Conservation (phyloP, 345 rosid species). For the Clarkia xantiana region DNA sequence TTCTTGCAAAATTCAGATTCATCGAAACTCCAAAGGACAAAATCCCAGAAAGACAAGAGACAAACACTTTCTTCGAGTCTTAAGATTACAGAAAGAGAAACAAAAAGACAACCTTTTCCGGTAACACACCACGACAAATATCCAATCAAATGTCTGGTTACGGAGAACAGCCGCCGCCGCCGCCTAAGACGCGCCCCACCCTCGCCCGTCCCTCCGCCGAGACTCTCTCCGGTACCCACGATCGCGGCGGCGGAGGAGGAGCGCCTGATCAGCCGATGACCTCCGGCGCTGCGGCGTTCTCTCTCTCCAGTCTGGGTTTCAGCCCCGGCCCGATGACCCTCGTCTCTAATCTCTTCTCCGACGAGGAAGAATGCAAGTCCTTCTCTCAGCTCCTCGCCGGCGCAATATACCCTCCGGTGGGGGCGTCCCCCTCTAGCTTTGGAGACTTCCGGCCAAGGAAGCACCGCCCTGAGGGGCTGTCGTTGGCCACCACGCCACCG, state of each 20-base stretch:
- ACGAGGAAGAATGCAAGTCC: conserved; percentile 50
- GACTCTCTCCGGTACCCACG: conserved; percentile 18
- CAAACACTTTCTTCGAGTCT: background rate
- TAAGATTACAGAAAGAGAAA: background rate
- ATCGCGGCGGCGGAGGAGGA: background rate
- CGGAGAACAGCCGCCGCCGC: conserved; percentile 35
- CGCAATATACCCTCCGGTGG: conserved; percentile 46
- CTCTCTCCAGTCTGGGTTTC: conserved; percentile 28
- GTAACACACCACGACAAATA: background rate
- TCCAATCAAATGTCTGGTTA: conserved; percentile 1
- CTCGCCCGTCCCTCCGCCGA: no score
- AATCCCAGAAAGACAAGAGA: background rate
- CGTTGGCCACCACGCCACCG: conserved; percentile 24
- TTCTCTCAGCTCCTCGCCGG: conserved; percentile 84
- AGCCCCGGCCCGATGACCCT: conserved; percentile 91
- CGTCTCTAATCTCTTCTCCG: conserved; percentile 51
- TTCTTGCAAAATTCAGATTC: conserved; percentile 16
- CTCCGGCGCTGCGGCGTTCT: background rate
- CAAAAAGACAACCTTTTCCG: conserved; percentile 1
- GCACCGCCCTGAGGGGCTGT: conserved; percentile 35
- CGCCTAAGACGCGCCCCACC: conserved; percentile 49
- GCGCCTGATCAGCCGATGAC: background rate
- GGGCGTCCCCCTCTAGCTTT: conserved; percentile 11
- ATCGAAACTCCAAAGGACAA: conserved; percentile 7
- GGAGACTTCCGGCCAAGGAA: conserved; percentile 28